A percentile compares a stretch with the other conserved stretches of the same genome.
These are phyloP conservation scores for Trichoderma virens DNA, from an alignment of 495 filamentous ascomycete genomes.

Conservation along the genomic window DNA sequence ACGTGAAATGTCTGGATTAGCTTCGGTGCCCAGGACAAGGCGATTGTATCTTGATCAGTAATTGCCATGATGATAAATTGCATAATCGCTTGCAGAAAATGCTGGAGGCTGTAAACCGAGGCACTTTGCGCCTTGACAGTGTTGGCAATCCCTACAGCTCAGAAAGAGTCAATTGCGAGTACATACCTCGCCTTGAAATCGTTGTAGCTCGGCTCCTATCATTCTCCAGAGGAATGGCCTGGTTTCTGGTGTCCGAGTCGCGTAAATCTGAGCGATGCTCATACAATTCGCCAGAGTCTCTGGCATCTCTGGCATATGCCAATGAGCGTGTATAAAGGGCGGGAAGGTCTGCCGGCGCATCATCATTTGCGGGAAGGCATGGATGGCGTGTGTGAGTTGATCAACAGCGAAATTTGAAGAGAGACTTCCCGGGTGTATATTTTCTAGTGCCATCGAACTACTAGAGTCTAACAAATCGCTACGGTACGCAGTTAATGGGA, in stretches of 20 bases:
- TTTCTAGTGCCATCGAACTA: neutral
- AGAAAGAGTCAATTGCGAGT: neutral
- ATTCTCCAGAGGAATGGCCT: conserved; percentile 15
- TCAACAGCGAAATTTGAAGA: neutral
- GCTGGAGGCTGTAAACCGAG: neutral
- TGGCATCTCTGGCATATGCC: conserved; percentile 8
- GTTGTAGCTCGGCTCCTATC: conserved; percentile 10
- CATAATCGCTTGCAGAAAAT: neutral
- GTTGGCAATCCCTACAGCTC: neutral
- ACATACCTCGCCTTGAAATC: neutral
- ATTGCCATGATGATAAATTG: neutral
- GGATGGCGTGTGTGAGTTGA: conserved; percentile 12
- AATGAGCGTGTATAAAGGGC: conserved; percentile 18
- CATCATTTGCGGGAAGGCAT: conserved; percentile 20
- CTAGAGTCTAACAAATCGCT: too few species aligned
- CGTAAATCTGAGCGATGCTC: conserved; percentile 18
- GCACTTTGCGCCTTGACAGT: neutral
- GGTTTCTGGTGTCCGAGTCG: conserved; percentile 15
- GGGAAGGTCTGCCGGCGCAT: conserved; percentile 18
- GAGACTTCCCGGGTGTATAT: neutral
- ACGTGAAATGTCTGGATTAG: neutral
- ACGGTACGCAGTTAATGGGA: too few species aligned
- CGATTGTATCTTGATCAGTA: neutral
- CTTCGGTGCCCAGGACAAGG: neutral
- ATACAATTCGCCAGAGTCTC: conserved; percentile 17